Conservation (phyloP, 257 asterid genomes). For the Verbascum thapsus region DNA sequence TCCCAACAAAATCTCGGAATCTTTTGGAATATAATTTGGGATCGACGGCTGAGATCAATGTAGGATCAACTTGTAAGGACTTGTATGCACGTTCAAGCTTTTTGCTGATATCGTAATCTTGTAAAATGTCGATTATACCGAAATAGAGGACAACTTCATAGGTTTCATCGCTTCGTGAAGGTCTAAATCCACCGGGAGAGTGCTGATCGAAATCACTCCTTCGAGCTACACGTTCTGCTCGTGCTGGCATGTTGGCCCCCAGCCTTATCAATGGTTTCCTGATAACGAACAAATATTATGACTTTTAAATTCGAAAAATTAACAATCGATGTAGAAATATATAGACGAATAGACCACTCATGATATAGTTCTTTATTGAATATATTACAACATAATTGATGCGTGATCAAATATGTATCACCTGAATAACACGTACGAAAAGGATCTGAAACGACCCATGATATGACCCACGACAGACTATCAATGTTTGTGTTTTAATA, state of each 20-base stretch:
- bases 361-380: conserved; percentile 5
- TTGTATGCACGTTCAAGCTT: conserved; percentile 95
- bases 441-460: no score
- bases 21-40: conserved; percentile 89
- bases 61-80: conserved; percentile 80
- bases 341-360: conserved; percentile 28
- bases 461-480: no score
- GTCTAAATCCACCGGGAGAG: conserved; percentile 50
- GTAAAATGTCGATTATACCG: conserved; percentile 90
- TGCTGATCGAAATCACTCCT: conserved; percentile 80
- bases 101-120: conserved; percentile 93
- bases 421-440: no score
- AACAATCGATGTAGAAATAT: conserved; percentile 32
- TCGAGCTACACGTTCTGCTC: conserved; percentile 76
- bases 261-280: conserved; percentile 84
- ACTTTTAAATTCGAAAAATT: no score
- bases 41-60: conserved; percentile 93
- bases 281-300: conserved; percentile 5
- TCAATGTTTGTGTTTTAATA: no score
- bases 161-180: conserved; percentile 56
- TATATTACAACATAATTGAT: no score
- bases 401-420: no score
- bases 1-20: conserved; percentile 83
- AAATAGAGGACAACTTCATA: conserved; percentile 85
- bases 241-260: conserved; percentile 98